phyloP scores from a whole-genome alignment of 2,329 filamentous ascomycete species.

The Mollisia scopiformis region DNA sequence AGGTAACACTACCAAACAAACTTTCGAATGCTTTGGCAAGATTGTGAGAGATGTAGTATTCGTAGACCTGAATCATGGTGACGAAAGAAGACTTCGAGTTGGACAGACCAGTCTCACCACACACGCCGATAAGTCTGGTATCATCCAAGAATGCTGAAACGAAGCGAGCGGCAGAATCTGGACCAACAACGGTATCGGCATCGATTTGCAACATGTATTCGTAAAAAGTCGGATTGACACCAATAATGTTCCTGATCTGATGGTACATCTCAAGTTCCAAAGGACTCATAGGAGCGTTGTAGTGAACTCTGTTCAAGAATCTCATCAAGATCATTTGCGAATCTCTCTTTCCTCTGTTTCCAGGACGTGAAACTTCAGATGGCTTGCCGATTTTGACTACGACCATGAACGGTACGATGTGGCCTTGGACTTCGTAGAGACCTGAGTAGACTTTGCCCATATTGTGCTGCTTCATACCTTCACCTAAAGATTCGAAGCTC shows the following conservation, averaged over 20 bases:
- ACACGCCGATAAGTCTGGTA: conserved; percentile 89
- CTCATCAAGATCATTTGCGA: conserved; percentile 99
- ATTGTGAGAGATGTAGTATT: conserved; percentile 99
- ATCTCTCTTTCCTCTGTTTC: conserved; percentile 98
- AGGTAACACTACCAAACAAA: conserved; percentile 95
- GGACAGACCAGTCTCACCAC: conserved; percentile 90
- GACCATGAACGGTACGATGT: conserved; percentile 97
- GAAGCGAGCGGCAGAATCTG: conserved; percentile 89
- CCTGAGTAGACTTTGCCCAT: conserved; percentile 99
- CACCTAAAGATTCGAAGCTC: conserved; percentile 94
- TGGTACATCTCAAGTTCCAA: conserved; percentile 98
- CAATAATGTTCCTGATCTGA: conserved; percentile 97
- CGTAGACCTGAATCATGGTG: conserved; percentile 99
- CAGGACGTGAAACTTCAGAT: conserved; percentile 74
- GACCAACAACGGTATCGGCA: conserved; percentile 91
- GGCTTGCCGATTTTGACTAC: conserved; percentile 93
- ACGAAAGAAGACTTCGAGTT: conserved; percentile 93
- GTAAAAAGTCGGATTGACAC: conserved; percentile 97
- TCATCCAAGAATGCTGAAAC: conserved; percentile 90
- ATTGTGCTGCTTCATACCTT: conserved; percentile 97
- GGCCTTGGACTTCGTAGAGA: conserved; percentile 94
- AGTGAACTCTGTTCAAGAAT: conserved; percentile 98
- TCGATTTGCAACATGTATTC: conserved; percentile 97
- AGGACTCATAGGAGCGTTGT: conserved; percentile 94
- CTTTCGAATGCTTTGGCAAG: conserved; percentile 96